Base-by-base conservation (phyloP, 345 rosid genomes). In the Corchorus olitorius region DNA sequence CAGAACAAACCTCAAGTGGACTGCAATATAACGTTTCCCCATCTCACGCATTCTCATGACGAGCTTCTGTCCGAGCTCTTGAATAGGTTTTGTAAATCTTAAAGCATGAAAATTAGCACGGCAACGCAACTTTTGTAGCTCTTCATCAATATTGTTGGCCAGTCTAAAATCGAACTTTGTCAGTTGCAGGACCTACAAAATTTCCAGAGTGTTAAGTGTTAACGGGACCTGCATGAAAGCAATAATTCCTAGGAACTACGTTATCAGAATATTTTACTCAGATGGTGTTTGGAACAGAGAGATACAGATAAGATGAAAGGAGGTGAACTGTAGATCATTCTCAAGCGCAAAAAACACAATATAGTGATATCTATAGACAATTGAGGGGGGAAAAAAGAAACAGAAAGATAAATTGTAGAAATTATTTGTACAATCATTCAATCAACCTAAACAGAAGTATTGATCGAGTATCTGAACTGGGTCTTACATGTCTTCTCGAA, bases 141-240 rank as follows among this genome's bases (percentile, higher is more conserved):
- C 93, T 69, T 86, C 96, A 37, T 97, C 97, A 69, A 97, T 87
- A 84, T 97, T 85, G 83, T 77, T 94, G 68, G 97, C 91, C 80
- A 94, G 97, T 83, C 99, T 89, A 79, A 89, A 97, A 84, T 97
- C 99, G 79, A 97, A 97, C 92, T 97, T 97, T 8, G 97, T 94
- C 89, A 97, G 84, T 65, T 97, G 99, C 78, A 97, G 86, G 83
- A 92, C 99, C 99, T 97, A 91, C 84, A 83, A 84, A 69, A 81
- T 20, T 58, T 76, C 19, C 67, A 67, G 13, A 75, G 62, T n/a
- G 56, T 68, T 52, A 65, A 61, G 43, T 75, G 77, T 27, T 27
- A 27, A 72, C 17, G 64, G 73, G 4, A 35, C 17, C 17, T 33
- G 17, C 49, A n/a, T 37, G 43, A 33, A 16, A 50, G 15, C 16